phyloP scores from a whole-genome alignment of 129 eudicot species.

The Ambrosia artemisiifolia region DNA sequence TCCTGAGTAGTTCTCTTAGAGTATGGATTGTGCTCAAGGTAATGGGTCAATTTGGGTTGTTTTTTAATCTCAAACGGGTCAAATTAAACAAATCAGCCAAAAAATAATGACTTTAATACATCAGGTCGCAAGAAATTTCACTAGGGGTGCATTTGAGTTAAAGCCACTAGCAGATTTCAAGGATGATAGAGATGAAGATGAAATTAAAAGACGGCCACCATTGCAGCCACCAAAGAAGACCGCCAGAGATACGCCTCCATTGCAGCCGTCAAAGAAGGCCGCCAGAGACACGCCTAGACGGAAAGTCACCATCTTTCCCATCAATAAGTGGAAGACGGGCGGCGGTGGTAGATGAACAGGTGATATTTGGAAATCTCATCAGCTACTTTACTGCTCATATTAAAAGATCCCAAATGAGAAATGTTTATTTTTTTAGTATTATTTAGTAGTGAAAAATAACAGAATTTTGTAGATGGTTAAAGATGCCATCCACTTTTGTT shows the following conservation, averaged over 20 bases:
- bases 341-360: conserved; percentile 43
- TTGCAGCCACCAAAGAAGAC: conserved; percentile 36
- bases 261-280: neutral
- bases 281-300: conserved; percentile 30
- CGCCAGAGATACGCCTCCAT: conserved; percentile 17
- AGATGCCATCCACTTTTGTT: neutral
- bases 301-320: conserved; percentile 63
- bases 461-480: conserved; percentile 2
- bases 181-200: conserved; percentile 40
- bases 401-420: neutral
- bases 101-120: neutral
- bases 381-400: conserved; percentile 7
- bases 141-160: conserved; percentile 79
- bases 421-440: neutral
- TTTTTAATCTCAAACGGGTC: neutral
- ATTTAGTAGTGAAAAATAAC: neutral
- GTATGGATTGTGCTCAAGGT: conserved; percentile 96
- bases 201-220: conserved; percentile 30
- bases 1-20: conserved; percentile 83
- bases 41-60: neutral
- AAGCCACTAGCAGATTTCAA: conserved; percentile 50
- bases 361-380: conserved; percentile 5
- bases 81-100: neutral
- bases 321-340: conserved; percentile 68
- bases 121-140: conserved; percentile 82